These are phyloP conservation scores for Pythium insidiosum DNA, from an alignment of 352 stramenopile genomes.

Conservation along the genomic window DNA sequence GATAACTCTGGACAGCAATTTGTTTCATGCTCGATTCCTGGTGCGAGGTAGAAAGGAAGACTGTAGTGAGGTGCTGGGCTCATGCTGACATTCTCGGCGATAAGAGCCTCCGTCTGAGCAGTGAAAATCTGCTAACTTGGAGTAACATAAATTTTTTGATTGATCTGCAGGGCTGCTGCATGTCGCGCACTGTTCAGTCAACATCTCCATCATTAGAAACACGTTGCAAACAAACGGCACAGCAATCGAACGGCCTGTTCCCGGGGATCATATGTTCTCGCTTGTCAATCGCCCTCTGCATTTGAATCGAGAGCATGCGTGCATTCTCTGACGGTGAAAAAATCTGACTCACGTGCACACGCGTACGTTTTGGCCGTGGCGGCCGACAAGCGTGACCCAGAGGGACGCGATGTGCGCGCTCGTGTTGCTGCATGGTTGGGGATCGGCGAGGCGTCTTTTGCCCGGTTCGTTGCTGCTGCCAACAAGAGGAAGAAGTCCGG, in stretches of 20 bases:
- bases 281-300: slow-evolving; percentile 2
- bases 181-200: neutral
- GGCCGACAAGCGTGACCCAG: neutral
- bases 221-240: slow-evolving; percentile 1
- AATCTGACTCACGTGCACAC: slow-evolving; percentile 1
- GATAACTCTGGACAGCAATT: too few species aligned
- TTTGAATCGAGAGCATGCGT: neutral
- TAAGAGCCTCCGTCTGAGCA: too few species aligned
- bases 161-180: too few species aligned
- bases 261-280: neutral
- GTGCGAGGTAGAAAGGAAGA: too few species aligned
- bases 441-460: neutral
- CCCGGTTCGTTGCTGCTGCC: neutral
- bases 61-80: too few species aligned
- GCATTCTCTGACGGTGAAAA: slow-evolving; percentile 4
- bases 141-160: too few species aligned
- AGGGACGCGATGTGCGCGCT: slow-evolving; percentile 1
- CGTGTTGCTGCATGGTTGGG: slow-evolving; percentile 1
- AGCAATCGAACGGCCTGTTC: neutral
- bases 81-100: too few species aligned
- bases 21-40: too few species aligned
- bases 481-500: slow-evolving; percentile 1
- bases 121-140: too few species aligned
- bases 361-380: slow-evolving; percentile 1
- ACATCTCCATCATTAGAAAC: neutral